A percentile compares a stretch with the other conserved stretches of the same genome.
These are phyloP conservation scores for Lactarius vividus DNA, from an alignment of 768 basidiomycete species.

Conservation along the genomic window DNA sequence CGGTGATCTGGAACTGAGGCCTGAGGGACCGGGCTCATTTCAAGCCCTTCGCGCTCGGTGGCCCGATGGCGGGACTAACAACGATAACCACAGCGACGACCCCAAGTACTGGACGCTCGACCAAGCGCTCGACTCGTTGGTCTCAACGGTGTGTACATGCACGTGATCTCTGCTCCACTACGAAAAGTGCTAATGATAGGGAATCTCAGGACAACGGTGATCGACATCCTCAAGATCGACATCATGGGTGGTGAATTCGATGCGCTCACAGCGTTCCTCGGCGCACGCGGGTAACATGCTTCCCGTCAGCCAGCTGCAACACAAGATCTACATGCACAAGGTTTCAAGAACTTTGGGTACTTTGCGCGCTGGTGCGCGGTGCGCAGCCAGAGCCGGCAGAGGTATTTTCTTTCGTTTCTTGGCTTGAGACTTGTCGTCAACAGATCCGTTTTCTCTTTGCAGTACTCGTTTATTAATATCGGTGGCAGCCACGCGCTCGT, in stretches of 20 bases:
- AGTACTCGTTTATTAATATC: constrained; percentile 53
- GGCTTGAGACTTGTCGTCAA: background rate
- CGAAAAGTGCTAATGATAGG: background rate
- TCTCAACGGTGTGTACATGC: constrained; percentile 46
- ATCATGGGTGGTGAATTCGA: constrained; percentile 69
- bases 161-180: background rate
- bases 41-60: constrained; percentile 37
- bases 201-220: constrained; percentile 52
- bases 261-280: constrained; percentile 47
- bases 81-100: constrained; percentile 42
- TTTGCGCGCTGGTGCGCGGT: constrained; percentile 54
- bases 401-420: too few relatives aligned
- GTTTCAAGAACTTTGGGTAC: constrained; percentile 43
- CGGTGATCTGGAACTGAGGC: constrained; percentile 32
- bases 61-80: constrained; percentile 44
- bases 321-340: constrained; percentile 55
- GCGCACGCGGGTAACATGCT: constrained; percentile 37
- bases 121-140: too few relatives aligned
- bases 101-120: constrained; percentile 60
- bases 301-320: constrained; percentile 69
- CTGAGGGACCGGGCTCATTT: constrained; percentile 45
- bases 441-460: background rate
- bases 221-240: constrained; percentile 71
- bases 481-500: constrained; percentile 33
- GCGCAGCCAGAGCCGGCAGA: too few relatives aligned